Conservation (phyloP, 306 rosid species). For the Gastrolobium villosum region DNA sequence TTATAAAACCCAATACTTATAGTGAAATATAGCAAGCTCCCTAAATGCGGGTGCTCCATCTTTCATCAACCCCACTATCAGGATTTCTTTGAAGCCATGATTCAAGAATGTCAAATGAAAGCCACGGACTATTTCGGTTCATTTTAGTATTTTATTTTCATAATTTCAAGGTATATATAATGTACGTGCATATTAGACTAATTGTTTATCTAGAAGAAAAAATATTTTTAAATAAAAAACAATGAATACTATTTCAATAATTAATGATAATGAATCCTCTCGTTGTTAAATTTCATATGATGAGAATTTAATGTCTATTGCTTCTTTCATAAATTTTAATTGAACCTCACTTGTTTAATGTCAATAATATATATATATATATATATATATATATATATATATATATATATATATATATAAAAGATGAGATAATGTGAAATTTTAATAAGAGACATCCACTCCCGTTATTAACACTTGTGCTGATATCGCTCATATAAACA, state of each 20-base stretch:
- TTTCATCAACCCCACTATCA: slow-evolving; percentile 52
- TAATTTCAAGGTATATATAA: neutral
- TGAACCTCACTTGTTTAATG: too few species aligned
- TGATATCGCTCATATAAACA: neutral
- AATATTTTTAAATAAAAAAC: neutral
- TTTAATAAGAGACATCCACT: too few species aligned
- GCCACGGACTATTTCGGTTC: slow-evolving; percentile 44
- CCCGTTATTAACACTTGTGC: too few species aligned
- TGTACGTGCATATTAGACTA: neutral
- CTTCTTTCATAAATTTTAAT: too few species aligned
- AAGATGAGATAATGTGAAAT: too few species aligned
- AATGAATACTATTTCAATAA: neutral
- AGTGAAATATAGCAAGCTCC: slow-evolving; percentile 79
- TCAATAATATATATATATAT: too few species aligned
- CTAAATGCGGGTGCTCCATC: slow-evolving; percentile 61
- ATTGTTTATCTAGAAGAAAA: neutral
- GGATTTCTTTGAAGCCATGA: slow-evolving; percentile 65
- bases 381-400: too few species aligned
- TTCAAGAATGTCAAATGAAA: slow-evolving; percentile 66
- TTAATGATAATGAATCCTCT: too few species aligned
- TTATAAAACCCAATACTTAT: too few species aligned
- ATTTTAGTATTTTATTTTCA: neutral
- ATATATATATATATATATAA: too few species aligned
- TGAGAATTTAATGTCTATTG: too few species aligned
- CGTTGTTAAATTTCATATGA: too few species aligned